These are phyloP conservation scores for Medicago ruthenica DNA, from an alignment of 306 rosid genomes.

Conservation along the genomic window DNA sequence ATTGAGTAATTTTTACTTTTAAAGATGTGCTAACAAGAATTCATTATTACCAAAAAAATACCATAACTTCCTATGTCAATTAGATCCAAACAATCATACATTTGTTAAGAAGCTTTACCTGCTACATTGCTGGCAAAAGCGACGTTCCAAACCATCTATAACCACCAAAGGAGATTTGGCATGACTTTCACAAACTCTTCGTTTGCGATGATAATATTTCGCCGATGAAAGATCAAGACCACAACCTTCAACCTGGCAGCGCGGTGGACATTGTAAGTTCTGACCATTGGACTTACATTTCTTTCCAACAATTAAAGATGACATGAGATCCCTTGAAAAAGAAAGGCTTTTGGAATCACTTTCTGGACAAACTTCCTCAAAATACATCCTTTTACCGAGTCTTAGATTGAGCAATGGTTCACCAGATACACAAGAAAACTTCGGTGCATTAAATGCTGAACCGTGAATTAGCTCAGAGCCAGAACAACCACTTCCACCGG, in stretches of 20 bases:
- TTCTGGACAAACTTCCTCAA: slow-evolving; percentile 63
- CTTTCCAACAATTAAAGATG: slow-evolving; percentile 50
- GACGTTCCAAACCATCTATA: slow-evolving; percentile 70
- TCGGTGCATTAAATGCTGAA: slow-evolving; percentile 52
- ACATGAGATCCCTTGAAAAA: slow-evolving; percentile 47
- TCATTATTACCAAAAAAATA: neutral
- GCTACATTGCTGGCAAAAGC: slow-evolving; percentile 95
- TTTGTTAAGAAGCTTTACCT: slow-evolving; percentile 55
- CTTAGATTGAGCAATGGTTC: slow-evolving; percentile 82
- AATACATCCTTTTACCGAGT: slow-evolving; percentile 80
- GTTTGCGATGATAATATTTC: slow-evolving; percentile 83
- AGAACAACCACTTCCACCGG: slow-evolving; percentile 56
- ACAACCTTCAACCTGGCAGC: slow-evolving; percentile 94
- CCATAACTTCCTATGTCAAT: slow-evolving; percentile 2
- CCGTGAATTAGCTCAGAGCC: slow-evolving; percentile 55
- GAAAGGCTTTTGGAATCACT: slow-evolving; percentile 50
- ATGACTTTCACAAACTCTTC: slow-evolving; percentile 77
- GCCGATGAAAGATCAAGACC: slow-evolving; percentile 72
- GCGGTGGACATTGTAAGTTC: slow-evolving; percentile 43
- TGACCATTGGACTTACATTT: slow-evolving; percentile 54
- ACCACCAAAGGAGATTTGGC: slow-evolving; percentile 77
- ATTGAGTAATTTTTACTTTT: slow-evolving; percentile 11
- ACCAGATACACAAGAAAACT: slow-evolving; percentile 59
- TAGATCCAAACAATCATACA: slow-evolving; percentile 23
- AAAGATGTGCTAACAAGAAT: slow-evolving; percentile 1